Evolutionary conservation across 192 early-diverging fungal genomes (phyloP), one percentile per base, ranked within the genome.

Genomic region (Obelidium mucronatum): DNA sequence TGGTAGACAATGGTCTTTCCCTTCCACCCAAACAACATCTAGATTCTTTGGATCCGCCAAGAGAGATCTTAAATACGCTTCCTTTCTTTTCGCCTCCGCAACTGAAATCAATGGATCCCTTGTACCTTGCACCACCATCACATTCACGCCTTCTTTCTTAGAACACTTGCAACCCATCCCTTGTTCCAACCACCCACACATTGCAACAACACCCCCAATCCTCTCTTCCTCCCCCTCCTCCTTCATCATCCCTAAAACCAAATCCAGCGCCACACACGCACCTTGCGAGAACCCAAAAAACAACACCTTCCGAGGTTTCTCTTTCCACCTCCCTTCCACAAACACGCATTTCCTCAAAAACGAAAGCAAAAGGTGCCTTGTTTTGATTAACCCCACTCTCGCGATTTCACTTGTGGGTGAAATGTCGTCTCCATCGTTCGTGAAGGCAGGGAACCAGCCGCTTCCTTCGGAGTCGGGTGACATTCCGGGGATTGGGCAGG

Each of bases 251-350:
- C 89, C 86, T 8, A 91, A 76, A 0, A 82, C 90, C 33, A 90
- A 17, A 75, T 93, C 91, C 59, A 94, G 64, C 37, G 92, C 91
- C 19, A 88, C 83, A 3, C 82, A 78, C 2, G 84, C 93, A 40
- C 93, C 93, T 52, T 94, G 91, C 13, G 90, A 86, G 77, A 93
- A 94, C 2, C 93, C 93, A 79, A 94, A 87, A 2, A 94, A 61
- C 48, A 89, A 85, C 35, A 93, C 84, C 28, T 82, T 77, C 39
- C 65, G 61, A 3, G 82, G 64, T 0, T 66, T 56, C 71, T 83
- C 90, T n/a, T 80, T 58, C 58, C 61, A 55, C 40, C 66, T 44
- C 19, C 52, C 75, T 63, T 84, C 84, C 8, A 81, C 44, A 11
- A 81, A 56, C 5, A 88, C 76, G 48, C 82, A 67, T 36, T 87